phyloP scores from a whole-genome alignment of 495 filamentous ascomycete species.

The Tuber microsphaerosporum region DNA sequence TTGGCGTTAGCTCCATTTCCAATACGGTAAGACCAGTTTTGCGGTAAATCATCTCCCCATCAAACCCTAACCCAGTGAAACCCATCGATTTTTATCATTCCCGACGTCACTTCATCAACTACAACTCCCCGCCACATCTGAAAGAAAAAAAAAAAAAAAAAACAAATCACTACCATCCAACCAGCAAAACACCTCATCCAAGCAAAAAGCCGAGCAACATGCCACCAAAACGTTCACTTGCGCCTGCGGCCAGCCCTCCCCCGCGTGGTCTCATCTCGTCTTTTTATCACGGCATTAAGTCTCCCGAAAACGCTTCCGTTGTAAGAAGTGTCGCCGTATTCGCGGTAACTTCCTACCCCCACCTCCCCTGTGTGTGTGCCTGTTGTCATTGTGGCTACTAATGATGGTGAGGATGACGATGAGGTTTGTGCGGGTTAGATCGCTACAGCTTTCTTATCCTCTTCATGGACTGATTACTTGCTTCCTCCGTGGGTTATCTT shows the following conservation, averaged over 20 bases:
- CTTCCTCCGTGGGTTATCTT: slow-evolving; percentile 25
- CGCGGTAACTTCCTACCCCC: slow-evolving; percentile 52
- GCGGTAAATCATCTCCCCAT: background rate
- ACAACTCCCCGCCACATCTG: background rate
- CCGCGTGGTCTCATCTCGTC: slow-evolving; percentile 48
- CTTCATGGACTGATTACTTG: slow-evolving; percentile 30
- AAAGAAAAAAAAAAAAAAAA: slow-evolving; percentile 10
- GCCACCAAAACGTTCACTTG: slow-evolving; percentile 16
- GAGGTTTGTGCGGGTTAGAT: background rate
- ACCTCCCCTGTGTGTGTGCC: background rate
- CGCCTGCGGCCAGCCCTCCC: slow-evolving; percentile 40
- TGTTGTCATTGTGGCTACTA: background rate
- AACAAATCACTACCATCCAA: slow-evolving; percentile 5
- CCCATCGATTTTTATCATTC: background rate
- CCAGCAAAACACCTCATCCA: slow-evolving; percentile 11
- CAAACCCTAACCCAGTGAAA: background rate
- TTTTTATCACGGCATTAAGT: slow-evolving; percentile 58
- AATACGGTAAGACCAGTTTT: too few species aligned
- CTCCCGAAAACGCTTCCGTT: slow-evolving; percentile 66
- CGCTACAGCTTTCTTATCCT: slow-evolving; percentile 25
- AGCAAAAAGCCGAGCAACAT: slow-evolving; percentile 13
- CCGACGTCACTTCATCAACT: background rate
- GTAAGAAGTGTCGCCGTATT: slow-evolving; percentile 67
- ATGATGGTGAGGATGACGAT: background rate
- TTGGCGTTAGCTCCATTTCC: too few species aligned